phyloP scores from a whole-genome alignment of 1,284 basidiomycete genomes.

The Melanopsichium pennsylvanicum region DNA sequence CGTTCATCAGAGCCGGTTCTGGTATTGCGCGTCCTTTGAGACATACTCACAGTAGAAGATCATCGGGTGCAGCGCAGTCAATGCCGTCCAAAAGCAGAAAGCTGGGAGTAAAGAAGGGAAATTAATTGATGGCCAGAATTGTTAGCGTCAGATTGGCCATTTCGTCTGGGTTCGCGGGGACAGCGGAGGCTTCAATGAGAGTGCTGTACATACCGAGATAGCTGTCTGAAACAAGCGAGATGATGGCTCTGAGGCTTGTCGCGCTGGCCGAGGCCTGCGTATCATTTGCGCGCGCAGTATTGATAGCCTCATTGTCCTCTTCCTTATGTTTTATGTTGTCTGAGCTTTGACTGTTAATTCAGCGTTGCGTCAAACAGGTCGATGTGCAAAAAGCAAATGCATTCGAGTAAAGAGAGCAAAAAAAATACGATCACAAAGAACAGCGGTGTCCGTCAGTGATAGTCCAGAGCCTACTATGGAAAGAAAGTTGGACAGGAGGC shows the following conservation, averaged over 20 bases:
- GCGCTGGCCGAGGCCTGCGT: slow-evolving; percentile 4
- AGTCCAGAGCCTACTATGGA: too few species aligned
- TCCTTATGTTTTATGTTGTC: neutral
- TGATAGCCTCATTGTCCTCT: neutral
- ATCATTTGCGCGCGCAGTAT: neutral
- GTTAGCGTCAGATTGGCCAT: too few species aligned
- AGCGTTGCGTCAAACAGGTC: neutral
- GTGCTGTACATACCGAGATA: slow-evolving; percentile 43
- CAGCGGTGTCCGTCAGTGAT: neutral
- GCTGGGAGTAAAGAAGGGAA: slow-evolving; percentile 69
- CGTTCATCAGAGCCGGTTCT: too few species aligned
- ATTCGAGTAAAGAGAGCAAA: neutral
- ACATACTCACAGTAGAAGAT: slow-evolving; percentile 81
- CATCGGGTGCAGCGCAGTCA: slow-evolving; percentile 81
- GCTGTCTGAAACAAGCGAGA: slow-evolving; percentile 40
- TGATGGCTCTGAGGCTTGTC: slow-evolving; percentile 28
- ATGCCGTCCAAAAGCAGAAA: slow-evolving; percentile 85
- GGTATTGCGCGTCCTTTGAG: too few species aligned
- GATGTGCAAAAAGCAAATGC: neutral
- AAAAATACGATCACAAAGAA: neutral
- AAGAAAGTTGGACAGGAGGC: too few species aligned
- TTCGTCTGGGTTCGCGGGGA: too few species aligned
- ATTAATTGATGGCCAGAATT: too few species aligned
- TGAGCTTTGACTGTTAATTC: slow-evolving; percentile 3
- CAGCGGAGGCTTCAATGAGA: too few species aligned